Base-by-base conservation (phyloP, 2,329 filamentous ascomycete genomes). In the Calonectria hongkongensis region DNA sequence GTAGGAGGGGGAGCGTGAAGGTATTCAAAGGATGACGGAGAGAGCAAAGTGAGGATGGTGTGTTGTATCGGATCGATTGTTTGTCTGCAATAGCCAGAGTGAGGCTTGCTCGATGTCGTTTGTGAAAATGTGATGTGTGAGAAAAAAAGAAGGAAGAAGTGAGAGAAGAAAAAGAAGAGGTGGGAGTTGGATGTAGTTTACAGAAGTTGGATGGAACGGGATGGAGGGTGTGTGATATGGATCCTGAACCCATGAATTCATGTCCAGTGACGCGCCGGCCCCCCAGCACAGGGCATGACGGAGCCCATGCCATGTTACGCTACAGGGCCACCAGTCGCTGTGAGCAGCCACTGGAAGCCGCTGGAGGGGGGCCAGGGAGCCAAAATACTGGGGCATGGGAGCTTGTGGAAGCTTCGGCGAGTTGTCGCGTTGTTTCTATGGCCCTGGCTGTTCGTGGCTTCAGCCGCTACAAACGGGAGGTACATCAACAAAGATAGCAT, bases 321-420 rank as follows among this genome's bases (percentile, higher is more conserved):
- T 76, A 64, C 69, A 76, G 70, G 70, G 71, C 54, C 45, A 65
- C 73, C 58, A 72, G 36, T 64, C 64, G 56, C 68, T 60, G 51
- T 65, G 75, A 74, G 73, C 43, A 66, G 75, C 72, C 25, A 56
- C 71, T 74, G 69, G 70, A 72, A 76, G 75, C 75, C 66, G 39
- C 66, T 62, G 56, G 67, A 60, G 36, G 67, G 62, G 62, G 39
- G 41, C 30, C 60, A 43, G n/a, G 51, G 62, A 56, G 27, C 58
- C 47, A 48, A 70, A 70, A 66, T 5, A 76, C 77, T 79, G 74
- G 79, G 75, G 74, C 76, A 76, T 81, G 71, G 80, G 80, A 82
- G 75, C 79, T 83, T 82, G 82, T 83, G 78, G 82, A 83, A 83
- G 78, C 78, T 80, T 80, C 79, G 72, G 63, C 65, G 63, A 71